Evolutionary conservation across 1,284 basidiomycete species (phyloP).

Genomic region (Phellopilus nigrolimitatus): DNA sequence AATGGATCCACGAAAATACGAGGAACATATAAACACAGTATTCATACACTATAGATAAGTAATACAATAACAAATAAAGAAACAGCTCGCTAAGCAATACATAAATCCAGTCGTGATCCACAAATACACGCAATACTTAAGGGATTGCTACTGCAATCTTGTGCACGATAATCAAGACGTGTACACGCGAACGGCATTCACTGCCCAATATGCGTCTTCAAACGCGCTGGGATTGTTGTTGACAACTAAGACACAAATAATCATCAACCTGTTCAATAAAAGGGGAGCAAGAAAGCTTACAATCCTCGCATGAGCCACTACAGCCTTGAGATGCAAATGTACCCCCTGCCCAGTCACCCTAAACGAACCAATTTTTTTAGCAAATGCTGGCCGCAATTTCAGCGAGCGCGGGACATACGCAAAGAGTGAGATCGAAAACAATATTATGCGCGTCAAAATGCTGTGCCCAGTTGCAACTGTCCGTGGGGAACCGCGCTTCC

Average conservation of each 20-base stretch:
- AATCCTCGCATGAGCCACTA: conserved; percentile 22
- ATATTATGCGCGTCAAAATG: conserved; percentile 48
- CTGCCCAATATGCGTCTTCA: conserved; percentile 57
- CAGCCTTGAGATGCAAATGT: conserved; percentile 22
- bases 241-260: conserved; percentile 40
- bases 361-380: not conserved
- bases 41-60: no score
- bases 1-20: no score
- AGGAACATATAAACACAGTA: no score
- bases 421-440: conserved; percentile 50
- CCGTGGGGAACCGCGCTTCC: conserved; percentile 44
- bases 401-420: conserved; percentile 33
- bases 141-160: not conserved
- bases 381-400: not conserved
- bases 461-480: conserved; percentile 36
- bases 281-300: conserved; percentile 15
- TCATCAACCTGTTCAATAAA: not conserved
- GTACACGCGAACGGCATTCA: conserved; percentile 56
- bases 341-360: conserved; percentile 26
- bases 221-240: conserved; percentile 51
- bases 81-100: no score
- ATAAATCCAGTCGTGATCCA: no score
- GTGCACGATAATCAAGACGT: conserved; percentile 24
- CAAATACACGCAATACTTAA: no score
- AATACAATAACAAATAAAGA: no score